A percentile compares a stretch with the other conserved stretches of the same genome.
These are phyloP conservation scores for Catenaria anguillulae DNA, from an alignment of 371 early-diverging fungal species.

Conservation along the genomic window DNA sequence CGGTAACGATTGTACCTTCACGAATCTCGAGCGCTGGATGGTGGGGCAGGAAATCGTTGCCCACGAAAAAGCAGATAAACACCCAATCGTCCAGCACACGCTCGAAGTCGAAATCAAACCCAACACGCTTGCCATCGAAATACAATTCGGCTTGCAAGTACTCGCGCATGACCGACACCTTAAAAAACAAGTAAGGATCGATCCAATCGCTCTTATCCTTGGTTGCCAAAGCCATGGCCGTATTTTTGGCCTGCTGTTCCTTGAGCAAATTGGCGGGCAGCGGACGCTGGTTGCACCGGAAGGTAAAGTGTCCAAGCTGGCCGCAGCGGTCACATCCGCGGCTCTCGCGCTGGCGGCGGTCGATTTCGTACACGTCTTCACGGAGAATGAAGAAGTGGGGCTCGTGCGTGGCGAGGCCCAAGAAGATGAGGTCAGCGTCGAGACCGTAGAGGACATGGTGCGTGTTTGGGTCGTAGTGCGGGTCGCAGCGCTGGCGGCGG, in stretches of 20 bases:
- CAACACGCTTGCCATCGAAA: conserved; percentile 27
- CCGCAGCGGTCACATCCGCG: neutral
- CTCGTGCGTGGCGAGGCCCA: conserved; percentile 88
- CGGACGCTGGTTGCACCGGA: neutral
- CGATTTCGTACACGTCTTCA: conserved; percentile 82
- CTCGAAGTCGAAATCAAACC: conserved; percentile 64
- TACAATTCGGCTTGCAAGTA: conserved; percentile 78
- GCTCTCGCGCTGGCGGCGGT: conserved; percentile 36
- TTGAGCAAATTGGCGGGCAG: conserved; percentile 16
- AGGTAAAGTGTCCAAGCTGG: conserved; percentile 16
- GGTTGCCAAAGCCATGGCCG: neutral
- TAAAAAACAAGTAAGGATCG: conserved; percentile 25
- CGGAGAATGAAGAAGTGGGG: conserved; percentile 91
- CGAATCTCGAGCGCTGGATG: conserved; percentile 88
- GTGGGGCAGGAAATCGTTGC: conserved; percentile 97
- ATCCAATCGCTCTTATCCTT: too few species aligned
- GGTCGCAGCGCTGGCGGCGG: conserved; percentile 62
- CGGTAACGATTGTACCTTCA: conserved; percentile 76
- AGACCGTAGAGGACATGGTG: conserved; percentile 94
- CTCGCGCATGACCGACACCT: conserved; percentile 76
- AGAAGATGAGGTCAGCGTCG: conserved; percentile 98
- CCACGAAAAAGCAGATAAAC: conserved; percentile 82
- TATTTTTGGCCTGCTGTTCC: conserved; percentile 16
- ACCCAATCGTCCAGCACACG: conserved; percentile 95
- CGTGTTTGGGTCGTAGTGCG: conserved; percentile 64